These are phyloP conservation scores for Linanthus parryae DNA, from an alignment of 148 eudicot genomes.

Conservation along the genomic window DNA sequence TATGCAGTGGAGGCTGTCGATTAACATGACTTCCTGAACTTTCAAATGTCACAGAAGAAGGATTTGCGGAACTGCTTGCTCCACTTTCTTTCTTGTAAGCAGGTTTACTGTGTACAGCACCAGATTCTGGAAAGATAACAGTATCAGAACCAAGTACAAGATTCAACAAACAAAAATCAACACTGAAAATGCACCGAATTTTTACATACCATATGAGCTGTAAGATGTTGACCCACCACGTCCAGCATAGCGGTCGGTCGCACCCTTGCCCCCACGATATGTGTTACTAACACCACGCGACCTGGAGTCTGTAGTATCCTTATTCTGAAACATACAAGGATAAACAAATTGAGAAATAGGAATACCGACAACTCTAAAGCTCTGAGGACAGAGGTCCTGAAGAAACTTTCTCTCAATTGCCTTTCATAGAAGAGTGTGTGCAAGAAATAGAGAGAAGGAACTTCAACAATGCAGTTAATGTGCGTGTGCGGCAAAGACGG, in stretches of 20 bases:
- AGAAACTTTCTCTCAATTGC: background rate
- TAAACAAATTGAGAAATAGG: background rate
- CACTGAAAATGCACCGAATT: background rate
- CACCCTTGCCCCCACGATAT: constrained; percentile 50
- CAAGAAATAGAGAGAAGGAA: background rate
- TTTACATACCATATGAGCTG: constrained; percentile 42
- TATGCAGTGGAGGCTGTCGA: constrained; percentile 30
- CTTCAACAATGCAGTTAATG: background rate
- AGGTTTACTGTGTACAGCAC: constrained; percentile 41
- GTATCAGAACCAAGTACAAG: constrained; percentile 2
- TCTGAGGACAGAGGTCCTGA: background rate
- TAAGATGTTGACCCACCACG: constrained; percentile 37
- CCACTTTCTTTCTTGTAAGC: constrained; percentile 71
- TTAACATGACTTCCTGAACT: constrained; percentile 29
- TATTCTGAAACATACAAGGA: constrained; percentile 33
- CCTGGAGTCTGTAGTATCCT: constrained; percentile 64
- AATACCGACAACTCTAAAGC: background rate
- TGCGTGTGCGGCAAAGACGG: no score
- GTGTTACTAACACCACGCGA: constrained; percentile 45
- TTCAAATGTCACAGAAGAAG: constrained; percentile 22
- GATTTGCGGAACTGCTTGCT: constrained; percentile 23
- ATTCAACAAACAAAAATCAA: background rate
- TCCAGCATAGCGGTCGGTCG: constrained; percentile 48
- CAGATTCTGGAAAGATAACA: constrained; percentile 35
- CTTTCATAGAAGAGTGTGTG: background rate